Evolutionary conservation across 1,284 basidiomycete genomes (phyloP), one percentile per base, ranked within the genome.

Genomic region (Athelia sp.): DNA sequence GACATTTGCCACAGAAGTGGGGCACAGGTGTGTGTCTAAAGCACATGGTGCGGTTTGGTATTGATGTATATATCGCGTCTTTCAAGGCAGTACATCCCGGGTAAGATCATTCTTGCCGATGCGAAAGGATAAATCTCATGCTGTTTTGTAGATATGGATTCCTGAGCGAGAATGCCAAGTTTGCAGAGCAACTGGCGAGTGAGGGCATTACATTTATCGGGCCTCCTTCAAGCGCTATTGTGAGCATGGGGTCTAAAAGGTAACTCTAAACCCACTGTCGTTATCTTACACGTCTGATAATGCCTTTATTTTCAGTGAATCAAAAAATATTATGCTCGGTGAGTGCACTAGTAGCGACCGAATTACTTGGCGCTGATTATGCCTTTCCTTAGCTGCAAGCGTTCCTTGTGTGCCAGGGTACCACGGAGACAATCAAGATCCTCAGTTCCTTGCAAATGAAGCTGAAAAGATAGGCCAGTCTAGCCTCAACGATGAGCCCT

Each of bases 121-220:
- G 22, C 43, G 17, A 44, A 22, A 4, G 10, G 11, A 43, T 13
- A 11, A 43, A 31, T n/a, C 32, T 46, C 15, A 24, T 43, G 35
- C 19, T 53, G 22, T 15, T 38, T 45, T 18, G 48, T 14, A 90
- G 88, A 17, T 94, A 94, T 63, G 94, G 94, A 1, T 97, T 98
- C 66, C 69, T 97, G 52, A 94, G 91, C 57, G 93, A 95, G 70
- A 98, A 98, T 65, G 88, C 94, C 22, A 75, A 74, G 43, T 99
- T 99, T 64, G 88, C 97, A 9, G 81, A 87, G 58, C 82, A 78
- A 56, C 83, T 98, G 35, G 87, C 91, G 50, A 76, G 84, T 50
- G 93, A 91, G 57, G 93, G 95, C 11, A 88, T 99, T 55, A 84
- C 91, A 15, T 99, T 99, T 66, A 95, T 99, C 60, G 96, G 96